Percentiles rank a stretch among this genome's conserved stretches.
These are phyloP conservation scores for Picea abies DNA, from an alignment of 83 land plant genomes.

Conservation along the genomic window DNA sequence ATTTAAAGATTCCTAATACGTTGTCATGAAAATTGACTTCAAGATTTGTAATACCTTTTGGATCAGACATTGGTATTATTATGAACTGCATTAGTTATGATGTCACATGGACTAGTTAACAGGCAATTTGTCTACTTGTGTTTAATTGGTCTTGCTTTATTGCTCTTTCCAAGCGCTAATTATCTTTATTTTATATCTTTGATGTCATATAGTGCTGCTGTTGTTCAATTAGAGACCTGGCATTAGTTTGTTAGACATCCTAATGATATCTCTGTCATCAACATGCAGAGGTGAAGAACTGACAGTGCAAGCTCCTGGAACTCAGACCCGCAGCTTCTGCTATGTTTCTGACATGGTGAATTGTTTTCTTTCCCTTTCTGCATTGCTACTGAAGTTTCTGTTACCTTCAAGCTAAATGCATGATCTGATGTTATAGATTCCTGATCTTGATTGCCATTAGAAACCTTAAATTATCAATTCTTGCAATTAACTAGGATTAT, in stretches of 20 bases:
- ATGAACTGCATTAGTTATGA: slow-evolving; percentile 4
- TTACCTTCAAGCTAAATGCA: not conserved
- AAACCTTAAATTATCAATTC: not conserved
- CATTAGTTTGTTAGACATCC: not conserved
- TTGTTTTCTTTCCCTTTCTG: not conserved
- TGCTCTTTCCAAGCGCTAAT: not conserved
- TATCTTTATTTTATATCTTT: not conserved
- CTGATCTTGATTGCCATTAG: not conserved
- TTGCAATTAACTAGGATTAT: too few relatives aligned
- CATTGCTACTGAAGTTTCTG: not conserved
- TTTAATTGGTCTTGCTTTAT: not conserved
- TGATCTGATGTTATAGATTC: not conserved
- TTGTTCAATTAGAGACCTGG: not conserved
- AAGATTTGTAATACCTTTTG: too few relatives aligned
- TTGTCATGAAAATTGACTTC: too few relatives aligned
- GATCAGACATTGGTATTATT: not conserved
- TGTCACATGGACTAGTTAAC: not conserved
- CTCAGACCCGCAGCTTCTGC: slow-evolving; percentile 39
- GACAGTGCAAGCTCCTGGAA: slow-evolving; percentile 43
- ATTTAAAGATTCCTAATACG: not conserved
- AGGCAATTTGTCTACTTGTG: not conserved
- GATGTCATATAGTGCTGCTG: not conserved
- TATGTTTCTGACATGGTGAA: slow-evolving; percentile 35
- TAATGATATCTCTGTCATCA: not conserved
- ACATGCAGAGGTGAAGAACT: slow-evolving; percentile 47